phyloP scores from a whole-genome alignment of 2,329 filamentous ascomycete species.

The Tolypocladium paradoxum region DNA sequence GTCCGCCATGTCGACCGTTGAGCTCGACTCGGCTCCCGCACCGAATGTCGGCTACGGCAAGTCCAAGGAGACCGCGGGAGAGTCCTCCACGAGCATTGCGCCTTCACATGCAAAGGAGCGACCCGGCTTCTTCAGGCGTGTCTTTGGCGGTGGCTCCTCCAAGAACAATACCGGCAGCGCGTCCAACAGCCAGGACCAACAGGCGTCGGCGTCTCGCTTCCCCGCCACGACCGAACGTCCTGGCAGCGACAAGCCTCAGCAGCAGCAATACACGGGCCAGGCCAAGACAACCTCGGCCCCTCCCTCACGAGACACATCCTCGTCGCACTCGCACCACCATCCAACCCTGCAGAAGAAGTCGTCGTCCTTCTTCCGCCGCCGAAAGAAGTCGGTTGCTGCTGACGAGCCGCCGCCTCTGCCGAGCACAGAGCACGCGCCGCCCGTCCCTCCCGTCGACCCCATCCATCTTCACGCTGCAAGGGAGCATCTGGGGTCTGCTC shows the following conservation, averaged over 20 bases:
- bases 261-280: conserved; percentile 12
- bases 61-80: conserved; percentile 39
- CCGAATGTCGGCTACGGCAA: conserved; percentile 50
- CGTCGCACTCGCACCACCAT: conserved; percentile 34
- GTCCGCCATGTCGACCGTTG: conserved; percentile 20
- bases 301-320: conserved; percentile 36
- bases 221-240: conserved; percentile 20
- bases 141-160: conserved; percentile 63
- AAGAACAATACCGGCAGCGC: conserved; percentile 30
- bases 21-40: conserved; percentile 44
- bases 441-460: conserved; percentile 25
- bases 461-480: conserved; percentile 19
- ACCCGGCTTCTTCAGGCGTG: conserved; percentile 83
- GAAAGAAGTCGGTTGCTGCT: conserved; percentile 79
- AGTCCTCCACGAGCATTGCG: conserved; percentile 27
- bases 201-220: conserved; percentile 3
- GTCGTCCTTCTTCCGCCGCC: conserved; percentile 85
- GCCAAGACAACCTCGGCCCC: conserved; percentile 36
- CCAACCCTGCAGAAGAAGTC: conserved; percentile 72
- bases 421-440: conserved; percentile 29
- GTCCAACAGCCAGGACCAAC: background rate
- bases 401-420: conserved; percentile 57
- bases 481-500: conserved; percentile 17
- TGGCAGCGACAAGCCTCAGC: conserved; percentile 27
- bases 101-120: conserved; percentile 50